phyloP scores from a whole-genome alignment of 495 filamentous ascomycete genomes.

The Penicillium antarcticum region DNA sequence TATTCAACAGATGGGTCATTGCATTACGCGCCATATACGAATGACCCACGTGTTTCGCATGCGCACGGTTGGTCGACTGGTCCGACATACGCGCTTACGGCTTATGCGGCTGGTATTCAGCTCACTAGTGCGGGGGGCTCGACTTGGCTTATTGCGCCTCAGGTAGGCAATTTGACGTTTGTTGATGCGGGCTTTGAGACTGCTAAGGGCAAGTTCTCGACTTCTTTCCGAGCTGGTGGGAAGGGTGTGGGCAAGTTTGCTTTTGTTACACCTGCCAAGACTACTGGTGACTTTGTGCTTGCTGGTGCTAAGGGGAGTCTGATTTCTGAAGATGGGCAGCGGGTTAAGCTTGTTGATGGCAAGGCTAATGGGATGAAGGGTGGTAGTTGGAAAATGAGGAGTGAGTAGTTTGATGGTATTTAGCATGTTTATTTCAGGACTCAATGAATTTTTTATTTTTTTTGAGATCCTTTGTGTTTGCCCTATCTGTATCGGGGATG shows the following conservation, averaged over 20 bases:
- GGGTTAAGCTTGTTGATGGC: neutral
- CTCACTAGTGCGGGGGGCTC: slow-evolving; percentile 38
- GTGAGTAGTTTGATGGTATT: neutral
- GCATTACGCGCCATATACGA: slow-evolving; percentile 55
- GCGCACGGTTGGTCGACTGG: slow-evolving; percentile 60
- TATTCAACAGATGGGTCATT: slow-evolving; percentile 51
- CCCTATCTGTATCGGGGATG: too few species aligned
- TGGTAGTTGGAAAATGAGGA: neutral
- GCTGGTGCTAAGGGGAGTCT: neutral
- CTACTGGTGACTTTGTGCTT: neutral
- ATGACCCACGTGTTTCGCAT: slow-evolving; percentile 50
- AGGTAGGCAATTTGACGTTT: slow-evolving; percentile 42
- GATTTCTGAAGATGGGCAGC: neutral
- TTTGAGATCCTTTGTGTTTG: too few species aligned
- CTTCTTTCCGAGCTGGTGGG: neutral
- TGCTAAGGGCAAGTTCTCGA: slow-evolving; percentile 40
- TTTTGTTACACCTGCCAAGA: neutral
- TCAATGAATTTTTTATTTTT: too few species aligned
- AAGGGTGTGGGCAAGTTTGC: neutral
- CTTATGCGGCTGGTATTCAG: slow-evolving; percentile 49
- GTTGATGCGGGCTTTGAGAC: slow-evolving; percentile 51
- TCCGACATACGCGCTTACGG: slow-evolving; percentile 49
- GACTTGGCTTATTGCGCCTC: slow-evolving; percentile 46
- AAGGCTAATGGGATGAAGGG: neutral
- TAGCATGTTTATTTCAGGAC: too few species aligned